These are phyloP conservation scores for California macrophylla DNA, from an alignment of 441 rosid species.

Conservation along the genomic window DNA sequence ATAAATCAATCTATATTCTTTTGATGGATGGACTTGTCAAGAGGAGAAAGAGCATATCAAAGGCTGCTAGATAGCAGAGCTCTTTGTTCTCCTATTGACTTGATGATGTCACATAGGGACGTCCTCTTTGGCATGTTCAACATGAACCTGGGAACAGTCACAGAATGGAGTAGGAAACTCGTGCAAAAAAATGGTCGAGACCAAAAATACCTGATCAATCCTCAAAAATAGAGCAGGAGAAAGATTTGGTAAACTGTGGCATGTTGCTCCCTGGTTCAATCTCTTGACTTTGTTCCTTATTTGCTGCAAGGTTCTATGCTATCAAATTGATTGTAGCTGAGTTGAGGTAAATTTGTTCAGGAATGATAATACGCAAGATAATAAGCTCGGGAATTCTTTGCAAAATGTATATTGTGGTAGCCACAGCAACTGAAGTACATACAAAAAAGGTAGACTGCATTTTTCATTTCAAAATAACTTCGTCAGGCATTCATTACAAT, in stretches of 20 bases:
- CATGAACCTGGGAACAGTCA: not conserved
- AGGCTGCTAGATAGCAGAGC: constrained; percentile 18
- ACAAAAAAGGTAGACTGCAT: not conserved
- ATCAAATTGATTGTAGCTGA: not conserved
- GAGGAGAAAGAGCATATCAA: constrained; percentile 43
- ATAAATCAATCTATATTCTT: constrained; percentile 33
- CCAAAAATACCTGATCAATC: not conserved
- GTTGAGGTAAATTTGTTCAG: not conserved
- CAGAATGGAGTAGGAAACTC: not conserved
- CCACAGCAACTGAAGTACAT: not conserved
- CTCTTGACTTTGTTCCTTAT: not conserved
- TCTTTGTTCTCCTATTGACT: not conserved
- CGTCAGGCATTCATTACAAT: not conserved
- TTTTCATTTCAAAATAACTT: not conserved
- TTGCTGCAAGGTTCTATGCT: not conserved
- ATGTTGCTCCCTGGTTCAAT: not conserved
- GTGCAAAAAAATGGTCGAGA: not conserved
- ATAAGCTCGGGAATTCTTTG: not conserved
- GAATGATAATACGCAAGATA: not conserved
- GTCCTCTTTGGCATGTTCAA: not conserved
- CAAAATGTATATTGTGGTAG: not conserved
- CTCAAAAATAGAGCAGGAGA: not conserved
- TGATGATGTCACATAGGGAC: not conserved
- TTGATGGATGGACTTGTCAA: constrained; percentile 47
- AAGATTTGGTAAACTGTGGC: not conserved